Evolutionary conservation across 2,329 filamentous ascomycete genomes (phyloP).

Genomic region (Cladosporium velox): DNA sequence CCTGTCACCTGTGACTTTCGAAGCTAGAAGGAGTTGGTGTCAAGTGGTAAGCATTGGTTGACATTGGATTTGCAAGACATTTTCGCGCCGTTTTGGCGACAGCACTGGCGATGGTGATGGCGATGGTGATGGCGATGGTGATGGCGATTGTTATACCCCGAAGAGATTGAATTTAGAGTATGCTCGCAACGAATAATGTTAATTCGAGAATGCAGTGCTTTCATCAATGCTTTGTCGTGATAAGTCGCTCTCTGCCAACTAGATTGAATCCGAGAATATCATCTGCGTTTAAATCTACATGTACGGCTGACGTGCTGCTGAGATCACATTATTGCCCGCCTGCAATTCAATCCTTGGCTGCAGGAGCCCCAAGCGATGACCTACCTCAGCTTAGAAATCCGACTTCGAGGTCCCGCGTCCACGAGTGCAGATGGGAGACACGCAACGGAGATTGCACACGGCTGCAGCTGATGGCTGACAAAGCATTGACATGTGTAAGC

Average conservation of each 20-base stretch:
- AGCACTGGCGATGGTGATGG: background rate
- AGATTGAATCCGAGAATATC: background rate
- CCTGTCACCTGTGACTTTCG: background rate
- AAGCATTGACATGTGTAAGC: background rate
- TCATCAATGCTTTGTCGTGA: background rate
- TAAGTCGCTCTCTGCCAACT: background rate
- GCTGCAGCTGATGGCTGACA: background rate
- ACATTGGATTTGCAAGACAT: background rate
- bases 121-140: background rate
- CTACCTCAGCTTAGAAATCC: background rate
- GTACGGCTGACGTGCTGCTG: background rate
- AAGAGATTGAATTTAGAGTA: background rate
- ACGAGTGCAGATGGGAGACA: background rate
- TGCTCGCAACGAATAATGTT: background rate
- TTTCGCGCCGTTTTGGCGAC: background rate
- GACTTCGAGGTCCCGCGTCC: background rate
- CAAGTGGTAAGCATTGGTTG: background rate
- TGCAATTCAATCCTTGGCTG: background rate
- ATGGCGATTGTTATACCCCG: background rate
- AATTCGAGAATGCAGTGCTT: background rate
- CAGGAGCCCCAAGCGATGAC: background rate
- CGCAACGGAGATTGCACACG: background rate
- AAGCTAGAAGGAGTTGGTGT: background rate
- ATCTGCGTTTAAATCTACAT: background rate
- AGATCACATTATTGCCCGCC: background rate